Conservation (phyloP, 148 eudicot species). For the Arctostaphylos glauca region DNA sequence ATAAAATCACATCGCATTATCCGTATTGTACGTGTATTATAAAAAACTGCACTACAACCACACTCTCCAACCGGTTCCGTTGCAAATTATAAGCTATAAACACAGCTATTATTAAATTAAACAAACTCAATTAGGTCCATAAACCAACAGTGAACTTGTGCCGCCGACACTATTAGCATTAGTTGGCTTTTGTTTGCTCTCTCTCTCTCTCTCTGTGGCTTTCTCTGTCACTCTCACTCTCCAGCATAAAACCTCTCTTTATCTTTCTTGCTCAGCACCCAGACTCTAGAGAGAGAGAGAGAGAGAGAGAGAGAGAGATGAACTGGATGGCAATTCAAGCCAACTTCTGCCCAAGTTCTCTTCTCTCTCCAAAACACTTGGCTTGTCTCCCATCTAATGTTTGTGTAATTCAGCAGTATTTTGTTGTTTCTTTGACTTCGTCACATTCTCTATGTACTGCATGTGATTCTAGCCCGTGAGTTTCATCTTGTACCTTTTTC, state of each 20-base stretch:
- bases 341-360: neutral
- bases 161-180: too few species aligned
- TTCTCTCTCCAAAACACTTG: neutral
- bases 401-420: neutral
- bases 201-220: too few species aligned
- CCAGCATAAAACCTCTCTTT: neutral
- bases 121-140: too few species aligned
- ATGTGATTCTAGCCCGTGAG: neutral
- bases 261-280: neutral
- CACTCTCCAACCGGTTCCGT: too few species aligned
- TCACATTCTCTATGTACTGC: neutral
- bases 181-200: too few species aligned
- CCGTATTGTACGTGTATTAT: too few species aligned
- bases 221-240: neutral
- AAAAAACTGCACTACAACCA: too few species aligned
- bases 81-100: too few species aligned
- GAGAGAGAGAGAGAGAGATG: constrained; percentile 10
- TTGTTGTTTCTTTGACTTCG: neutral
- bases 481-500: neutral
- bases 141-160: too few species aligned
- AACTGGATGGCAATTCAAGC: neutral
- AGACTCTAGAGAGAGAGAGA: neutral
- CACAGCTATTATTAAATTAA: too few species aligned
- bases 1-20: too few species aligned
- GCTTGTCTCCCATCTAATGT: neutral